phyloP scores from a whole-genome alignment of 2,329 filamentous ascomycete species.

The Xylariaceae sp. region DNA sequence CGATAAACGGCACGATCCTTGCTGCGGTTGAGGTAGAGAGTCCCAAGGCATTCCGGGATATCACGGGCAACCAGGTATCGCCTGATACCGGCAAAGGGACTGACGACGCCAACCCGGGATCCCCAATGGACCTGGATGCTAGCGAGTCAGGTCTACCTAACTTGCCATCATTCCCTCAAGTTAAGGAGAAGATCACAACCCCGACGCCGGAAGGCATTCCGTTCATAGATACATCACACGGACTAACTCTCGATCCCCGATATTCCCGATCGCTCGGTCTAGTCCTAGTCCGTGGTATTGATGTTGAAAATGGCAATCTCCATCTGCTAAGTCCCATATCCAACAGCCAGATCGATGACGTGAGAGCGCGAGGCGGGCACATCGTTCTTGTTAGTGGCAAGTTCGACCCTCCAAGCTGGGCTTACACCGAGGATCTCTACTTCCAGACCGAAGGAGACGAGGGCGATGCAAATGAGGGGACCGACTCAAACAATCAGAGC shows the following conservation, averaged over 20 bases:
- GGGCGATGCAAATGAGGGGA: slow-evolving; percentile 21
- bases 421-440: slow-evolving; percentile 60
- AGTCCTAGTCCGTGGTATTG: slow-evolving; percentile 65
- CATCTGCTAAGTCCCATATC: slow-evolving; percentile 62
- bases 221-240: slow-evolving; percentile 51
- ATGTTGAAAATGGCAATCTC: slow-evolving; percentile 47
- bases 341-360: slow-evolving; percentile 35
- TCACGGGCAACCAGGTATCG: slow-evolving; percentile 7
- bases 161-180: slow-evolving; percentile 8
- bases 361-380: slow-evolving; percentile 39
- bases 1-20: slow-evolving; percentile 66
- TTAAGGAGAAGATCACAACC: slow-evolving; percentile 30
- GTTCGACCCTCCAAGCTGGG: slow-evolving; percentile 64
- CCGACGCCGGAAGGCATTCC: slow-evolving; percentile 53
- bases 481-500: slow-evolving; percentile 23
- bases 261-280: slow-evolving; percentile 57
- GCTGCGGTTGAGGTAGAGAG: slow-evolving; percentile 60
- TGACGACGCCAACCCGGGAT: neutral
- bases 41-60: slow-evolving; percentile 41
- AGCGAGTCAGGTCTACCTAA: slow-evolving; percentile 7
- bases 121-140: slow-evolving; percentile 25
- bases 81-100: slow-evolving; percentile 15
- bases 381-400: slow-evolving; percentile 63
- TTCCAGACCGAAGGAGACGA: slow-evolving; percentile 25
- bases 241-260: slow-evolving; percentile 54